These are phyloP conservation scores for Stropharia rugosoannulata DNA, from an alignment of 768 basidiomycete species.

Conservation along the genomic window DNA sequence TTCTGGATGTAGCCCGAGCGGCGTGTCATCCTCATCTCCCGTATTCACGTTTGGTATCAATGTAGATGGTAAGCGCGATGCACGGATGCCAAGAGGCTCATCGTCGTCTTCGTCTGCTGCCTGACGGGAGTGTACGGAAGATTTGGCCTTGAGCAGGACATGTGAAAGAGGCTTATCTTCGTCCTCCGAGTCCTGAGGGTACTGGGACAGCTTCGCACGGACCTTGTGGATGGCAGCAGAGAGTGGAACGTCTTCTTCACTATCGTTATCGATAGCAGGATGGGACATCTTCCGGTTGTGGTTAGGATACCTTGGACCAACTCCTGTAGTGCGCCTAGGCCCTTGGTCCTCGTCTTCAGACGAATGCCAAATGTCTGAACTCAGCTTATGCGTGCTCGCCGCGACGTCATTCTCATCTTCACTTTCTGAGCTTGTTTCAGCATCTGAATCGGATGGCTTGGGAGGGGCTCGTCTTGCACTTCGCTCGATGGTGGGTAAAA, in stretches of 20 bases:
- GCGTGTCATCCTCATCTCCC: slow-evolving; percentile 63
- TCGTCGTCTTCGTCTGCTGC: slow-evolving; percentile 61
- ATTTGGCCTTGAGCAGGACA: slow-evolving; percentile 31
- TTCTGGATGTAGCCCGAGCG: slow-evolving; percentile 73
- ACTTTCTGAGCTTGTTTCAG: slow-evolving; percentile 44
- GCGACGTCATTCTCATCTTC: slow-evolving; percentile 23
- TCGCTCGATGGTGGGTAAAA: slow-evolving; percentile 43
- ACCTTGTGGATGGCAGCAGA: slow-evolving; percentile 60
- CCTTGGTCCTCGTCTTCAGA: slow-evolving; percentile 64
- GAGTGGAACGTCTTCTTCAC: slow-evolving; percentile 82
- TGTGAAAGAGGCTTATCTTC: slow-evolving; percentile 72
- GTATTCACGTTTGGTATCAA: neutral
- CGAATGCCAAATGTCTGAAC: slow-evolving; percentile 48
- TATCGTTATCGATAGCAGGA: slow-evolving; percentile 45
- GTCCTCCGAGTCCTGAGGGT: slow-evolving; percentile 50
- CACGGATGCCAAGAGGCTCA: slow-evolving; percentile 68
- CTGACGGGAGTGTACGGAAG: slow-evolving; percentile 28
- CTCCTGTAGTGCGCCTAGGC: slow-evolving; percentile 57
- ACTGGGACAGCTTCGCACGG: slow-evolving; percentile 39
- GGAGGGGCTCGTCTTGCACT: slow-evolving; percentile 38
- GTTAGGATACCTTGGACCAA: slow-evolving; percentile 51
- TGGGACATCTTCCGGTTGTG: slow-evolving; percentile 18
- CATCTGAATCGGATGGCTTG: slow-evolving; percentile 41
- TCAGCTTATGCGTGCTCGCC: slow-evolving; percentile 12
- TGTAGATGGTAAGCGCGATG: slow-evolving; percentile 43